These are phyloP conservation scores for Blastomyces parvus DNA, from an alignment of 2,329 filamentous ascomycete species.

Conservation along the genomic window DNA sequence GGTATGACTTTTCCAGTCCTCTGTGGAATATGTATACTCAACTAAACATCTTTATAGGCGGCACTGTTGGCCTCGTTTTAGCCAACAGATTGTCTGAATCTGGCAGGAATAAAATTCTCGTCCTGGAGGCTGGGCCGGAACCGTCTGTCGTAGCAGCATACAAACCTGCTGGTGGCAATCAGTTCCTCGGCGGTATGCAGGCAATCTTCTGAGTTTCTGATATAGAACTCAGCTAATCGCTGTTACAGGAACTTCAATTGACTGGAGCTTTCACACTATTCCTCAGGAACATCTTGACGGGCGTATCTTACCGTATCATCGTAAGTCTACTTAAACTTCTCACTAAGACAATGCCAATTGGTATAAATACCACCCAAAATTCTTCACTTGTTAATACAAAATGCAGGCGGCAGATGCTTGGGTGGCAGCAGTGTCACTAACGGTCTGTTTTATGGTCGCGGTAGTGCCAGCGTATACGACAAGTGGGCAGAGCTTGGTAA, in stretches of 20 bases:
- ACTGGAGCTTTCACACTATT: constrained; percentile 23
- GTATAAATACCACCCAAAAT: not conserved
- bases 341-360: not conserved
- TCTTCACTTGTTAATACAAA: not conserved
- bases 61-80: constrained; percentile 20
- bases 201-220: not conserved
- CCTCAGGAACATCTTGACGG: constrained; percentile 11
- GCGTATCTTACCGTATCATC: constrained; percentile 14
- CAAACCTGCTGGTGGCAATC: constrained; percentile 22
- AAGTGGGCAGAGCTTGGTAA: constrained; percentile 16
- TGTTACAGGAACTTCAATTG: constrained; percentile 20
- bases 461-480: constrained; percentile 15
- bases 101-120: constrained; percentile 13
- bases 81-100: constrained; percentile 19
- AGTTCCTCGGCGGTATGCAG: constrained; percentile 20
- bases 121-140: constrained; percentile 19
- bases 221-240: not conserved
- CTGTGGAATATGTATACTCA: not conserved
- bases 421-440: constrained; percentile 16
- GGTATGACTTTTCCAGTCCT: constrained; percentile 8
- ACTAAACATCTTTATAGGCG: constrained; percentile 15
- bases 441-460: constrained; percentile 15
- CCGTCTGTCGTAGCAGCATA: constrained; percentile 21
- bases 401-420: constrained; percentile 12
- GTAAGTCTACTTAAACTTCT: not conserved